A percentile compares a stretch with the other conserved stretches of the same genome.
Evolutionary conservation across 2,329 filamentous ascomycete species (phyloP).

Genomic region (Botrytis aclada): DNA sequence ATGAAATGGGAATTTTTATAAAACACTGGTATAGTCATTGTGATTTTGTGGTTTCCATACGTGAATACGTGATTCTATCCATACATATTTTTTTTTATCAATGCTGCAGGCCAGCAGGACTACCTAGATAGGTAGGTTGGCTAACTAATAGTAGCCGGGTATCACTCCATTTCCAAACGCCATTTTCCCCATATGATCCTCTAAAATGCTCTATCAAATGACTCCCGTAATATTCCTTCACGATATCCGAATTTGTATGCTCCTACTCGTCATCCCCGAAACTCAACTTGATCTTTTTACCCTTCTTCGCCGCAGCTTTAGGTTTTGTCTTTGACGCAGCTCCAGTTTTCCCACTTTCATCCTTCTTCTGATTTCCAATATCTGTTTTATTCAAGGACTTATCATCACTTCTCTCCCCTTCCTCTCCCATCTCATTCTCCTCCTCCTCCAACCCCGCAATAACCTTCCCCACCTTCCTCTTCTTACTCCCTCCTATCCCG

Average conservation of each 20-base stretch:
- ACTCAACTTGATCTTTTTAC: constrained; percentile 63
- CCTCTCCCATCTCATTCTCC: background rate
- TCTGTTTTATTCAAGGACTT: background rate
- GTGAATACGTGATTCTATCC: background rate
- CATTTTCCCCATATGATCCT: background rate
- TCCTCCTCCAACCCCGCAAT: constrained; percentile 41
- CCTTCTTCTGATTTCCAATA: background rate
- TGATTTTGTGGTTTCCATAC: background rate
- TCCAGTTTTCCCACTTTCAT: background rate
- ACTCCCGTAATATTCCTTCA: too few relatives aligned
- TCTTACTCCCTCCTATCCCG: constrained; percentile 47
- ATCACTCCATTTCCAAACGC: constrained; percentile 7
- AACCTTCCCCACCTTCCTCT: constrained; percentile 54
- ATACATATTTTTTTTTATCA: background rate
- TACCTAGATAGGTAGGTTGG: background rate
- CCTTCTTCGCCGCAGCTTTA: constrained; percentile 39
- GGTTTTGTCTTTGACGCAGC: constrained; percentile 32
- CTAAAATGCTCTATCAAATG: background rate
- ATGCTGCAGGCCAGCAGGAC: background rate
- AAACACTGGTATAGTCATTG: background rate
- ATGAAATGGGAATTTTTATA: background rate
- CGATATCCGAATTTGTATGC: background rate
- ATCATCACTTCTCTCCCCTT: background rate
- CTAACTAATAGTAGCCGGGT: background rate
- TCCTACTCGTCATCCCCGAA: constrained; percentile 57